Conservation (phyloP, 192 early-diverging fungal genomes). For the Rhizoclosmatium sp. region DNA sequence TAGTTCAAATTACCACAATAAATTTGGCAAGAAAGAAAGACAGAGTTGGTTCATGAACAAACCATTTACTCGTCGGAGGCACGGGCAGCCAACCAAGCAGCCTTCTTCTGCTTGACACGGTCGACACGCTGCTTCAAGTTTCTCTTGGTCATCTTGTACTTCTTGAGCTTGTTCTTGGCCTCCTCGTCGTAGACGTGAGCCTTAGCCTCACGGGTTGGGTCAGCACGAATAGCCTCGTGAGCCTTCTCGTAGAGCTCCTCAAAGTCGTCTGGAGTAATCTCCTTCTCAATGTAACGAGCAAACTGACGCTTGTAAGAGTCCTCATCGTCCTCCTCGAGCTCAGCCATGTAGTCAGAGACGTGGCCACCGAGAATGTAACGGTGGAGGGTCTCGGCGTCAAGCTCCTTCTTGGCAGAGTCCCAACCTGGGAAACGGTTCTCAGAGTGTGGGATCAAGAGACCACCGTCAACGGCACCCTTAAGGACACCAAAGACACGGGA, state of each 20-base stretch:
- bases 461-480: conserved; percentile 99
- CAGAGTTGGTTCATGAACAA: background rate
- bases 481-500: conserved; percentile 96
- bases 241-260: conserved; percentile 95
- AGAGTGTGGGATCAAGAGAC: conserved; percentile 94
- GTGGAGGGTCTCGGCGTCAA: conserved; percentile 92
- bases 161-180: conserved; percentile 77
- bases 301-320: conserved; percentile 97
- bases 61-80: conserved; percentile 46
- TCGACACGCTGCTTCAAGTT: conserved; percentile 93
- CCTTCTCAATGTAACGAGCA: conserved; percentile 88
- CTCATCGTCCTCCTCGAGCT: conserved; percentile 98
- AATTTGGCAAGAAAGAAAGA: too few species aligned
- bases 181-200: conserved; percentile 65
- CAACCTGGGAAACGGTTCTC: conserved; percentile 98
- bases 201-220: conserved; percentile 77
- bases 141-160: conserved; percentile 74
- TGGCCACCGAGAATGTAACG: conserved; percentile 98
- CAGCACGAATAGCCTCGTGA: conserved; percentile 92
- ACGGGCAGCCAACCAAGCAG: conserved; percentile 66
- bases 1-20: too few species aligned
- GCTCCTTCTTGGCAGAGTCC: conserved; percentile 84
- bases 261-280: conserved; percentile 85
- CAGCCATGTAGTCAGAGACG: conserved; percentile 98
- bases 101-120: conserved; percentile 91